Percentiles rank a stretch among this genome's conserved stretches.
These are phyloP conservation scores for Penstemon davidsonii DNA, from an alignment of 257 asterid genomes.

Conservation along the genomic window DNA sequence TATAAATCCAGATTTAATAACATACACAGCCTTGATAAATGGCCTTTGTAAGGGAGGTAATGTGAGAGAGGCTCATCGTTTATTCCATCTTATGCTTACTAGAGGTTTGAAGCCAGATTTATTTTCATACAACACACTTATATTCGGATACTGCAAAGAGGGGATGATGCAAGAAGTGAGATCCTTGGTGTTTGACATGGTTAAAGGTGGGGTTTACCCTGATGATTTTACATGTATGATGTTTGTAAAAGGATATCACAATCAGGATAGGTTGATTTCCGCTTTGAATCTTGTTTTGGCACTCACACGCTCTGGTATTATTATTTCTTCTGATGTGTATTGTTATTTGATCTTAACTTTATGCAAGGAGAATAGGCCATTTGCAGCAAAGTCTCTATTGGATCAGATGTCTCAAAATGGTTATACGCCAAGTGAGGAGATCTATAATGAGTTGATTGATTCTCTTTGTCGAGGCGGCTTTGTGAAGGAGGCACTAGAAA, in stretches of 20 bases:
- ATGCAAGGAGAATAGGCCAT: slow-evolving; percentile 71
- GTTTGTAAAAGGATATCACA: slow-evolving; percentile 70
- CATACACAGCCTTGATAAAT: slow-evolving; percentile 68
- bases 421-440: slow-evolving; percentile 44
- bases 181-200: slow-evolving; percentile 65
- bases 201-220: slow-evolving; percentile 55
- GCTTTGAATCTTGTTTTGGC: slow-evolving; percentile 71
- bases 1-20: slow-evolving; percentile 69
- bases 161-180: slow-evolving; percentile 81
- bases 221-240: slow-evolving; percentile 67
- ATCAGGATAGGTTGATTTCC: slow-evolving; percentile 59
- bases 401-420: slow-evolving; percentile 48
- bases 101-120: slow-evolving; percentile 69
- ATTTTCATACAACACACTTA: slow-evolving; percentile 62
- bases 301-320: slow-evolving; percentile 54
- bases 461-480: slow-evolving; percentile 60
- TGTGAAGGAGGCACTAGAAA: slow-evolving; percentile 53
- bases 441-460: slow-evolving; percentile 51
- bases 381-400: slow-evolving; percentile 73
- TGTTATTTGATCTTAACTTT: slow-evolving; percentile 57
- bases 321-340: slow-evolving; percentile 55
- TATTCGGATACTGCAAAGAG: slow-evolving; percentile 73
- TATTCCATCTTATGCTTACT: slow-evolving; percentile 63
- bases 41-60: slow-evolving; percentile 71
- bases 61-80: slow-evolving; percentile 61